Conservation (phyloP, 495 filamentous ascomycete species). For the Trichoderma erinaceum region DNA sequence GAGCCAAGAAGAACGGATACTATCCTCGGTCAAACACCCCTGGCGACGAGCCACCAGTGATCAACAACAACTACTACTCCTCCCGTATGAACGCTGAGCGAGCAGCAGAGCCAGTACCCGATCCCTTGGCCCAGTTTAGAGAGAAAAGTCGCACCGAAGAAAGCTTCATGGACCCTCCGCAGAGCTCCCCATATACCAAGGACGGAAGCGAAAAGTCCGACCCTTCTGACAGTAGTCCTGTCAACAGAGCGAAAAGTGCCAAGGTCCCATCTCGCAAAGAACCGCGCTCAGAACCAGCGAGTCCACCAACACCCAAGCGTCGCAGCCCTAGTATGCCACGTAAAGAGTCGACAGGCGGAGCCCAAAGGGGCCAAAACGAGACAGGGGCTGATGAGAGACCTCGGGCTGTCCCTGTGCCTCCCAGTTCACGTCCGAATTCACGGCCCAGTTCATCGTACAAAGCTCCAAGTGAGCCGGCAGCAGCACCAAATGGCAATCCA, state of each 20-base stretch:
- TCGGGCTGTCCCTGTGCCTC: not conserved
- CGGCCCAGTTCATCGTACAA: not conserved
- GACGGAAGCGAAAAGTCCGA: constrained; percentile 65
- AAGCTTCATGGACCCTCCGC: constrained; percentile 41
- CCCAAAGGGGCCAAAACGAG: not conserved
- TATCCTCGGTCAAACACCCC: constrained; percentile 32
- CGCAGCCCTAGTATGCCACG: constrained; percentile 28
- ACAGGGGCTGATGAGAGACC: not conserved
- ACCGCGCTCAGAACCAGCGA: constrained; percentile 17
- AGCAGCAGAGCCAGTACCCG: constrained; percentile 18
- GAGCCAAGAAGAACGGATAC: constrained; percentile 34
- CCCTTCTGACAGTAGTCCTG: constrained; percentile 36
- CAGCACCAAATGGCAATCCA: not conserved
- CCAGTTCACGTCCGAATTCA: not conserved
- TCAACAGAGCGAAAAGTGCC: constrained; percentile 37
- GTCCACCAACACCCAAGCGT: constrained; percentile 22
- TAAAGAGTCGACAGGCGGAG: not conserved
- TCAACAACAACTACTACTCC: constrained; percentile 38
- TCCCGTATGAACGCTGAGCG: constrained; percentile 19
- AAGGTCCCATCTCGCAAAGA: constrained; percentile 21
- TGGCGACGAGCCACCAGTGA: constrained; percentile 40
- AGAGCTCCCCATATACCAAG: constrained; percentile 63
- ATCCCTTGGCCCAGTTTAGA: constrained; percentile 42
- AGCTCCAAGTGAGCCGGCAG: not conserved
- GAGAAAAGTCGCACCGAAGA: constrained; percentile 23